Percentiles rank a stretch among this genome's conserved stretches.
These are phyloP conservation scores for Amylostereum chailletii DNA, from an alignment of 1,284 basidiomycete species.

Conservation along the genomic window DNA sequence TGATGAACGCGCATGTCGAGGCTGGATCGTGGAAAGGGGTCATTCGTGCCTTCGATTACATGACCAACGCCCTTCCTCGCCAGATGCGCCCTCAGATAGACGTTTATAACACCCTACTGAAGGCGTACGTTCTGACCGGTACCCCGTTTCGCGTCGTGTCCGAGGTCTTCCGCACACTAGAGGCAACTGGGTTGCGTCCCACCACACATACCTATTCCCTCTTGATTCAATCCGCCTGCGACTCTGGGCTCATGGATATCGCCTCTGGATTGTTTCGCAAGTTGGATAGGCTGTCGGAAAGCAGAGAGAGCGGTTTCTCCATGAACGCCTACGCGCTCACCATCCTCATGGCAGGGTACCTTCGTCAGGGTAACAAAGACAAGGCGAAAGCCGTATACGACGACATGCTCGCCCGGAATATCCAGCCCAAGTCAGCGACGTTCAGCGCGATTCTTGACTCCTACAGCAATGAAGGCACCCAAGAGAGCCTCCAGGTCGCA, in stretches of 20 bases:
- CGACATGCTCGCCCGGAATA: slow-evolving; percentile 61
- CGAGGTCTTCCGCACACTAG: slow-evolving; percentile 54
- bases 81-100: slow-evolving; percentile 40
- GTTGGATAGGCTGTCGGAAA: slow-evolving; percentile 42
- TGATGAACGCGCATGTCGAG: slow-evolving; percentile 84
- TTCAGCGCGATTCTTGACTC: slow-evolving; percentile 65
- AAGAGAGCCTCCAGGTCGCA: slow-evolving; percentile 45
- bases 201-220: slow-evolving; percentile 66
- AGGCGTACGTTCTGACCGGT: slow-evolving; percentile 78
- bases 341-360: slow-evolving; percentile 78
- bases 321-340: slow-evolving; percentile 65
- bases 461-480: slow-evolving; percentile 40
- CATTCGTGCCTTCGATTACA: slow-evolving; percentile 64
- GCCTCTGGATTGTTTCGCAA: slow-evolving; percentile 65
- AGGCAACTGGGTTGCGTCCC: slow-evolving; percentile 42
- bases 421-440: slow-evolving; percentile 66
- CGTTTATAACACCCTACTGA: slow-evolving; percentile 74
- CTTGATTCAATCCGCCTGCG: slow-evolving; percentile 79
- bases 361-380: slow-evolving; percentile 47
- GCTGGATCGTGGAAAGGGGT: slow-evolving; percentile 75
- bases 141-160: slow-evolving; percentile 68
- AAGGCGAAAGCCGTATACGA: slow-evolving; percentile 67
- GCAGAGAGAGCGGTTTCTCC: slow-evolving; percentile 29
- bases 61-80: slow-evolving; percentile 32
- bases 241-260: slow-evolving; percentile 57